Evolutionary conservation across 1,139 yeast genomes (phyloP), one percentile per base, ranked within the genome.

Genomic region (Pneumocystis canis): DNA sequence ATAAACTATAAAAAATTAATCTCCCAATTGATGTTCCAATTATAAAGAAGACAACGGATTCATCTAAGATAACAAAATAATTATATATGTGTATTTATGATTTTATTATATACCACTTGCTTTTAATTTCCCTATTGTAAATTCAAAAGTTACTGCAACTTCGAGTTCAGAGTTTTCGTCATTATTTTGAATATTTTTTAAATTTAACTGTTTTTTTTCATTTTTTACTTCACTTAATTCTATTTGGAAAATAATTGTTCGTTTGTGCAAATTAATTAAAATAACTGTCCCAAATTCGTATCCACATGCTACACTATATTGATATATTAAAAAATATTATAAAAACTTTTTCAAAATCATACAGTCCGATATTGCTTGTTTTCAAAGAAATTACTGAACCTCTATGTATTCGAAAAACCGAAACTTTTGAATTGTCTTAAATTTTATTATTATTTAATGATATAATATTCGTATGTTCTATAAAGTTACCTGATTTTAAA

Each of bases 21-120:
- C 88, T 87, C 18, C 98, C 98, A 39, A 77, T 76, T 64, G 83
- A 82, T 0, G 97, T 86, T 35, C 98, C 99, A 16, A 85, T 86
- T 40, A 83, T 75, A 72, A 90, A 74, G 39, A 87, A 71, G 60
- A 92, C 81, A 28, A 89, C 84, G 0, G 95, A 85, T 47, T 58
- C 20, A 58, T 60, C 3, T 60, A 18, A n/a, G 30, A 47, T 59
- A 64, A 54, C 7, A 61, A 54, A 25, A 58, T 31, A 58, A 63
- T 56, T 14, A 39, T 35, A 32, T 18, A 3, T 3, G 16, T 1
- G 9, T 20, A 9, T 47, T 9, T 25, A 11, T 47, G 4, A 47
- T 47, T 47, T 25, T 47, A 25, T 25, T 25, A 47, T 5, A 28
- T 47, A 47, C 54, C 54, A 2, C 25, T 47, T 11, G 28, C 25